Base-by-base conservation (phyloP, 2,329 filamentous ascomycete genomes). In the Fusarium piperis region DNA sequence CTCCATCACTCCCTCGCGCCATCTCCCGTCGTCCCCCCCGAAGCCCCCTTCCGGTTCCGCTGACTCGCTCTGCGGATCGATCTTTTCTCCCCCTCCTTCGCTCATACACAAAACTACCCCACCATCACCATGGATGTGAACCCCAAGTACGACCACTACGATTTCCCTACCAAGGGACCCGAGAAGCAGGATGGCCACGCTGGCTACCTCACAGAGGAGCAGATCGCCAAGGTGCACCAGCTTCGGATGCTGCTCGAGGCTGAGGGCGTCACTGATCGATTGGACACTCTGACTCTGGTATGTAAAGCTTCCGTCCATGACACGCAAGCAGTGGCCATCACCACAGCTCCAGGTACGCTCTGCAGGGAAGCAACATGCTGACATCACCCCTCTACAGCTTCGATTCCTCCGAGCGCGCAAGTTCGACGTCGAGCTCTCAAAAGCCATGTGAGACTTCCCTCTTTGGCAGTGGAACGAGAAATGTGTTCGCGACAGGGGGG, bases 111-210 rank as follows among this genome's bases (percentile, higher is more conserved):
- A 55, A 48, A 46, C 53, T 72, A 70, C 74, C 74, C 74, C 75
- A 75, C 73, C 74, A 74, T 69, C 78, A 81, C 79, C 78, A 85
- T 90, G 84, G 84, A 89, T 81, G 80, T 94, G 63, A 73, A 97
- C 83, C 88, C 93, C 81, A 98, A 97, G 85, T 97, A 98, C 87
- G 96, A 98, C 85, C 83, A 97, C 86, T 98, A 96, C 84, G 95
- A 98, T 83, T 98, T 90, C 86, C 96, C 96, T 71, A 94, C 91
- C 72, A 92, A 89, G 70, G 90, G 94, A 52, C 89, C 93, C 62
- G 89, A 90, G 75, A 81, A 88, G 52, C 89, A 91, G 79, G 85
- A 86, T 77, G 96, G 96, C 73, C 94, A 98, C 82, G 92, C 95
- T 70, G 96, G 96, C 80, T 90, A 97, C 83, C 92, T 97, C 78